Evolutionary conservation across 306 rosid species (phyloP), one percentile per base, ranked within the genome.

Genomic region (Pterocarpus santalinus): DNA sequence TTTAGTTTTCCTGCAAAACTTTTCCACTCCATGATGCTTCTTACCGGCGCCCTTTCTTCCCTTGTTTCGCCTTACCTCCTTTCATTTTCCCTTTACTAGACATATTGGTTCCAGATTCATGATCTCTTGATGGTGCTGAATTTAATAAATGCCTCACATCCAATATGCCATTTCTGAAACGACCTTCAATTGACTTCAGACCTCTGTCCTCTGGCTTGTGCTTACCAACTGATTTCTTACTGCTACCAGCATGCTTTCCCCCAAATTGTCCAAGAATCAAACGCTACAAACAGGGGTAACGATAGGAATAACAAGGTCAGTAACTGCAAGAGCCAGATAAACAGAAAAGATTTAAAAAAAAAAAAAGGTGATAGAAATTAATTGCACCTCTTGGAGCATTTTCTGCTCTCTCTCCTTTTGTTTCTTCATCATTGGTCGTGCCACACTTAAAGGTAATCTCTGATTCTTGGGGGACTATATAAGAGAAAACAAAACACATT

Each of bases 391-490:
- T 76, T 89, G 61, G 9, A 77, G 89, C 89, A 87, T 84, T 86
- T 90, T 86, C 81, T 91, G 84, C 80, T 93, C 94, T 81, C 97
- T 85, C 80, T 87, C 89, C 82, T 91, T 88, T 73, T 86, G 94
- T 56, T 91, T 91, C 81, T 93, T 93, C 93, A 91, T 89, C 84
- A 78, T 90, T 35, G 89, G 93, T 2, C 88, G 88, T 30, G 98
- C 97, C 60, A 93, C 91, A 80, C 93, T 89, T 36, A 90, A 85
- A 49, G 97, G 91, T 52, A 88, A 85, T 79, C 86, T 89, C 79
- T 88, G 93, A 71, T 83, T 84, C 91, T 91, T 93, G 65, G 55
- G 82, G 38, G 89, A 51, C 98, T 93, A 83, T 32, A 78, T 86
- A 76, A 83, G 32, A 28, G 16, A 5, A 85, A 63, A 85, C 9